Evolutionary conservation across 805 yeast species (phyloP).

Genomic region (Phaffomyces opuntiae): DNA sequence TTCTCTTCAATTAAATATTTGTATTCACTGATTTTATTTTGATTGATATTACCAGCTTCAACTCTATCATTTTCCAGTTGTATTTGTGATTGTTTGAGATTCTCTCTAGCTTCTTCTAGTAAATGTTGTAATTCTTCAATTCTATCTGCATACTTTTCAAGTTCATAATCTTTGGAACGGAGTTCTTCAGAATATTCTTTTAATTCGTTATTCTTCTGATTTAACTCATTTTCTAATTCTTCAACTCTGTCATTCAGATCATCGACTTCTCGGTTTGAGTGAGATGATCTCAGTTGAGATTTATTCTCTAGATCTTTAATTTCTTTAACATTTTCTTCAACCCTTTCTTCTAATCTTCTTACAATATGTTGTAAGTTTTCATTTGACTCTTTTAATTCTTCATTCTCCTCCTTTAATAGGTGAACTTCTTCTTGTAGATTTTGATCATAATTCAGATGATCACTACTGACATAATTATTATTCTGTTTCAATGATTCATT

Average conservation of each 20-base stretch:
- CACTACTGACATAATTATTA: too few species aligned
- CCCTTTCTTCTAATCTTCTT: neutral
- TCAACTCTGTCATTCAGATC: conserved; percentile 3
- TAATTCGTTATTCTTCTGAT: neutral
- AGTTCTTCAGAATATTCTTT: neutral
- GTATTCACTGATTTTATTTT: conserved; percentile 11
- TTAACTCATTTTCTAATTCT: conserved; percentile 12
- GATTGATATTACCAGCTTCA: neutral
- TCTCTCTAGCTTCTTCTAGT: conserved; percentile 8
- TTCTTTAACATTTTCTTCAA: conserved; percentile 9
- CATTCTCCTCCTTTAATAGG: neutral
- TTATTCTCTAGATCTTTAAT: conserved; percentile 4
- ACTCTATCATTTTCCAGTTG: neutral
- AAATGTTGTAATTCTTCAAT: conserved; percentile 12
- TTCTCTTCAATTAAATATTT: conserved; percentile 8
- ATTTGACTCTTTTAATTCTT: neutral
- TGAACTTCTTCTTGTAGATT: too few species aligned
- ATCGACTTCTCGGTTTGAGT: conserved; percentile 10
- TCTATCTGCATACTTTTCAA: conserved; percentile 14
- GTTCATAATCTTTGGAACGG: conserved; percentile 15
- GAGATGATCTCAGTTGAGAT: too few species aligned
- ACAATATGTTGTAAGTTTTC: neutral
- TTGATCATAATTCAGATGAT: conserved; percentile 5
- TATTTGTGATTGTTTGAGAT: conserved; percentile 5
- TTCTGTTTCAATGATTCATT: neutral